Base-by-base conservation (phyloP, 306 rosid genomes). In the Vachellia pachyceras region DNA sequence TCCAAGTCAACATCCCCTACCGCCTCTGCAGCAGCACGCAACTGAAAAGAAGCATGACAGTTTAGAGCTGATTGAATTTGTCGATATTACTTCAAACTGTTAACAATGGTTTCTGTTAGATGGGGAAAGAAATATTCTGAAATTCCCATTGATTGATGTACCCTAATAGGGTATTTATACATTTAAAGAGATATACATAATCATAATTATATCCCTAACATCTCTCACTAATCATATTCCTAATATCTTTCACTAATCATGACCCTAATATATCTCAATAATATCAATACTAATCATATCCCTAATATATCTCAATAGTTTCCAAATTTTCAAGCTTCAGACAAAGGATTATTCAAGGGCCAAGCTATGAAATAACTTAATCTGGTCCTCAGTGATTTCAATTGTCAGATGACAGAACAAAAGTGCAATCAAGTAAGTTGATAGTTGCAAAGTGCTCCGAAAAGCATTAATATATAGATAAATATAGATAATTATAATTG, bases 1-100 rank as follows among this genome's bases (percentile, higher is more conserved):
- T 95, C 99, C 84, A 93, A 88, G 72, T 84, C 90, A 25, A 54
- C 90, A 82, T 95, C 99, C 66, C 99, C 98, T 20, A 95, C 99
- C 10, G 99, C 99, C 66, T 90, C 84, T 49, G 99, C 98, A 80
- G 98, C 93, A 57, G 88, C 90, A 35, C 89, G 90, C 90, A 95
- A 87, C 99, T 93, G 84, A 39, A 83, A 83, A 73, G 61, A 78
- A 15, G 39, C 15, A 54, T 71, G 41, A 47, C 42, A 47, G 58
- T 84, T 86, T 65, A 25, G 44, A 64, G 47, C 83, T 33, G 23
- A 12, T 36, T 36, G 61, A 67, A 33, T 67, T 36, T 60, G 72
- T 55, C 17, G 17, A 45, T 18, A 11, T 57, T 17, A 76, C n/a
- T 14, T 39, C 13, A 47, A n/a, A 79, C 55, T 39, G 42, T 69